phyloP scores from a whole-genome alignment of 179 eudicot species.

The Amaranthus tricolor region DNA sequence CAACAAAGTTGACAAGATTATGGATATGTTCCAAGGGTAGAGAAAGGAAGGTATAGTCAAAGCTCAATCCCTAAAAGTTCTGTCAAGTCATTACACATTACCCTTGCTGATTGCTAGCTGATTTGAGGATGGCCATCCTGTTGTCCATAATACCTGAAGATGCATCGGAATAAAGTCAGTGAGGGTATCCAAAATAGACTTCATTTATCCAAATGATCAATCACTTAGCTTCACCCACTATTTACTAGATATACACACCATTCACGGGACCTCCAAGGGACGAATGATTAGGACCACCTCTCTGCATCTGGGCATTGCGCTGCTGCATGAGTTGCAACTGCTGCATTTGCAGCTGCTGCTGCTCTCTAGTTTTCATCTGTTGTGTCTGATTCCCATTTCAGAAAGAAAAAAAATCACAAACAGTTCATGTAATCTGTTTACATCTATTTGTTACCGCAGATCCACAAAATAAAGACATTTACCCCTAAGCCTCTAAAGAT shows the following conservation, averaged over 20 bases:
- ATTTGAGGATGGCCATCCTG: slow-evolving; percentile 87
- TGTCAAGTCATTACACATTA: slow-evolving; percentile 25
- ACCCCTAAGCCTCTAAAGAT: neutral
- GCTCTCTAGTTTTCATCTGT: slow-evolving; percentile 84
- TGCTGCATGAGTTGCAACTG: slow-evolving; percentile 95
- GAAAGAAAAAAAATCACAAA: slow-evolving; percentile 13
- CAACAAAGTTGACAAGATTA: slow-evolving; percentile 33
- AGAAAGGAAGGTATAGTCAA: neutral
- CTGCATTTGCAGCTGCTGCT: slow-evolving; percentile 74
- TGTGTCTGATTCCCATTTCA: slow-evolving; percentile 53
- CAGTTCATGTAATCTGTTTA: neutral
- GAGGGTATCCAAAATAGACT: slow-evolving; percentile 55
- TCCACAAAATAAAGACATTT: neutral
- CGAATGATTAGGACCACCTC: slow-evolving; percentile 89
- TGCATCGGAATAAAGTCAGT: slow-evolving; percentile 52
- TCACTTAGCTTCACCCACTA: slow-evolving; percentile 49
- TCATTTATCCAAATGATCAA: slow-evolving; percentile 49
- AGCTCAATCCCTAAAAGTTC: slow-evolving; percentile 6
- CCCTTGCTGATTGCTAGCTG: slow-evolving; percentile 84
- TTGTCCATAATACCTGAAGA: slow-evolving; percentile 76
- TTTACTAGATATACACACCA: slow-evolving; percentile 51
- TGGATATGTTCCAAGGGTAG: slow-evolving; percentile 19
- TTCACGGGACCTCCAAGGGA: slow-evolving; percentile 70
- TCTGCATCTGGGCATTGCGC: slow-evolving; percentile 82
- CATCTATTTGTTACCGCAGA: neutral